Conservation (phyloP, 345 rosid genomes). For the Isatis tinctoria region DNA sequence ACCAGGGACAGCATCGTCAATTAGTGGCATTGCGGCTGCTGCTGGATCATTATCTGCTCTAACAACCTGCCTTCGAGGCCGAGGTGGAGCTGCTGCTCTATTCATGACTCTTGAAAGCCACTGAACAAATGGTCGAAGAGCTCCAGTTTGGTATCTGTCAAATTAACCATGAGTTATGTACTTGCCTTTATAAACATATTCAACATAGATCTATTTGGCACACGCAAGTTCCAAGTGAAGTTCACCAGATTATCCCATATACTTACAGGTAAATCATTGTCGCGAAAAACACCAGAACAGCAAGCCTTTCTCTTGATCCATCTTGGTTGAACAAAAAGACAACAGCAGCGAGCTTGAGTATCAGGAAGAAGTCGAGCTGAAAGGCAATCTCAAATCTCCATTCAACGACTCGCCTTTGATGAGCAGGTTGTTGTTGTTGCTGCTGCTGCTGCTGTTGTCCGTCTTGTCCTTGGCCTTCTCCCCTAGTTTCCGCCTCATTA, state of each 20-base stretch:
- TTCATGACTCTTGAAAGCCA: constrained; percentile 92
- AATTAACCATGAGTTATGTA: not conserved
- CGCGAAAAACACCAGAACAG: no score
- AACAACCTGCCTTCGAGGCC: constrained; percentile 55
- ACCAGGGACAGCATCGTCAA: constrained; percentile 59
- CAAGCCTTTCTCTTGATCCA: no score
- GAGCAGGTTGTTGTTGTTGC: constrained; percentile 47
- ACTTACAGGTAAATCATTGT: constrained; percentile 60
- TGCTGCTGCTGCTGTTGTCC: constrained; percentile 51
- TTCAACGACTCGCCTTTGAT: constrained; percentile 58
- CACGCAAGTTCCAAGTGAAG: not conserved
- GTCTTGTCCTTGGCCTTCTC: constrained; percentile 37
- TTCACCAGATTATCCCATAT: constrained; percentile 6
- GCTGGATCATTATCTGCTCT: constrained; percentile 54
- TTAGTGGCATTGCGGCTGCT: constrained; percentile 48
- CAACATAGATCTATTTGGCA: not conserved
- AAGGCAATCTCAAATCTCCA: constrained; percentile 82
- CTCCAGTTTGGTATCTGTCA: constrained; percentile 82
- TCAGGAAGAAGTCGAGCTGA: constrained; percentile 73
- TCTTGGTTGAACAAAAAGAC: constrained; percentile 26
- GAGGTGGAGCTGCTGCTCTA: constrained; percentile 85
- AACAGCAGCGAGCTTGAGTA: constrained; percentile 78
- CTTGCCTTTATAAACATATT: not conserved
- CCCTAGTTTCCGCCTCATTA: constrained; percentile 21
- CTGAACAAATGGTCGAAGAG: constrained; percentile 63